Evolutionary conservation across 2,329 filamentous ascomycete species (phyloP).

Genomic region (Blastomyces silverae): DNA sequence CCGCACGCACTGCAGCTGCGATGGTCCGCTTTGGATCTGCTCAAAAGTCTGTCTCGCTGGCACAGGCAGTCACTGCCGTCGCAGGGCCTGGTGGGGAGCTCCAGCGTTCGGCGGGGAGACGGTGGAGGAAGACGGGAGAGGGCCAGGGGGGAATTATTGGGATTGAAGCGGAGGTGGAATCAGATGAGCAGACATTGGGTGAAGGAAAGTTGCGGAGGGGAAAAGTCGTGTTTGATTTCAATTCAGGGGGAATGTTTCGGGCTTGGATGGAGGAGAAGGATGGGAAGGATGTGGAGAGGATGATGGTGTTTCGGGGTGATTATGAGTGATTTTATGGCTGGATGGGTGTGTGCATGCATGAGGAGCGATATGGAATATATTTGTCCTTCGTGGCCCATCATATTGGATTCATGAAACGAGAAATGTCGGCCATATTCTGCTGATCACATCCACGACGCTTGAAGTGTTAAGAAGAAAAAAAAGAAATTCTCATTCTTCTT

Average conservation of each 20-base stretch:
- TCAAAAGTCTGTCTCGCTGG: conserved; percentile 40
- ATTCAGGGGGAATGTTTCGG: conserved; percentile 82
- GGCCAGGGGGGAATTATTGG: conserved; percentile 83
- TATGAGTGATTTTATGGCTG: conserved; percentile 25
- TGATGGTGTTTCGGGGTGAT: conserved; percentile 42
- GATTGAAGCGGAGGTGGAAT: conserved; percentile 50
- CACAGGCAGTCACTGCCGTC: conserved; percentile 56
- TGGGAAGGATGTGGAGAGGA: conserved; percentile 32
- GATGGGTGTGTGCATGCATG: background rate
- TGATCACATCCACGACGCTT: background rate
- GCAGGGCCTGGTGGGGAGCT: conserved; percentile 67
- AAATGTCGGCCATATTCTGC: background rate
- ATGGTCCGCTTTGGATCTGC: conserved; percentile 58
- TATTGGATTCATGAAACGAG: background rate
- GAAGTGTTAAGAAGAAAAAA: background rate
- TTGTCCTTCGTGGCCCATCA: background rate
- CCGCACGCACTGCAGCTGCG: conserved; percentile 64
- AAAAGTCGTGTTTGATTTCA: conserved; percentile 67
- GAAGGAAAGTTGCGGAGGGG: conserved; percentile 27
- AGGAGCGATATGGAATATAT: background rate
- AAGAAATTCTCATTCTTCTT: background rate
- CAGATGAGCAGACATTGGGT: conserved; percentile 38
- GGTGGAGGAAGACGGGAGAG: conserved; percentile 68
- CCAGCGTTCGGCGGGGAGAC: conserved; percentile 63
- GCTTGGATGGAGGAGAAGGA: conserved; percentile 54